Evolutionary conservation across 2,329 filamentous ascomycete genomes (phyloP), one percentile per base, ranked within the genome.

Genomic region (Calonectria multiphialidica): DNA sequence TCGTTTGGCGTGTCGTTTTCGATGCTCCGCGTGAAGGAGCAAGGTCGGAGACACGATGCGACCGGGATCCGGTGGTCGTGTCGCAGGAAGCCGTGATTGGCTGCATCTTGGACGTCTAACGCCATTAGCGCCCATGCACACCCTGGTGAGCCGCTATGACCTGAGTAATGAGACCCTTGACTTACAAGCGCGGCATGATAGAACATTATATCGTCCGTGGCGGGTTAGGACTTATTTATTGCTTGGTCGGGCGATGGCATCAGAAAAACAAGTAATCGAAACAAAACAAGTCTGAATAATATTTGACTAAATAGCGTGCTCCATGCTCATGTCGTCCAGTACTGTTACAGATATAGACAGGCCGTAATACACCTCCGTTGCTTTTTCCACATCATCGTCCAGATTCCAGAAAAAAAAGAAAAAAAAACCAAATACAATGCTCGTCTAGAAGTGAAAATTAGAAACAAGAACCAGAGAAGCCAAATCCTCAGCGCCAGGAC

Each of bases 61-160:
- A 78, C 73, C 37, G 68, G 75, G 71, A 71, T 76, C 70, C 70
- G 73, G 47, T 66, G 66, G 74, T 75, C 73, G 74, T 79, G 71
- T 79, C 73, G 75, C 73, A 55, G 75, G 64, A 69, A 44, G 45
- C 42, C 57, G 30, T 78, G 77, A 78, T 78, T 78, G 77, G 77
- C 37, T 64, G 50, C 33, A 37, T 65, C 69, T 55, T 62, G 55
- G 69, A 55, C 25, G 49, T 66, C 68, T 64, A 71, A 40, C 69
- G 69, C 53, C 45, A 40, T 55, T 66, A 66, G 68, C 69, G 63
- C 64, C 40, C 33, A 18, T 23, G 18, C 66, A 47, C 45, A 30
- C 28, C 25, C 35, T 40, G 45, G 23, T 5, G 33, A 40, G 37
- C 25, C 50, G 49, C 64, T 35, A 45, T 59, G 50, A 59, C 37